A percentile compares a stretch with the other conserved stretches of the same genome.
Conservation (phyloP, 441 rosid genomes). For the Hura crepitans region DNA sequence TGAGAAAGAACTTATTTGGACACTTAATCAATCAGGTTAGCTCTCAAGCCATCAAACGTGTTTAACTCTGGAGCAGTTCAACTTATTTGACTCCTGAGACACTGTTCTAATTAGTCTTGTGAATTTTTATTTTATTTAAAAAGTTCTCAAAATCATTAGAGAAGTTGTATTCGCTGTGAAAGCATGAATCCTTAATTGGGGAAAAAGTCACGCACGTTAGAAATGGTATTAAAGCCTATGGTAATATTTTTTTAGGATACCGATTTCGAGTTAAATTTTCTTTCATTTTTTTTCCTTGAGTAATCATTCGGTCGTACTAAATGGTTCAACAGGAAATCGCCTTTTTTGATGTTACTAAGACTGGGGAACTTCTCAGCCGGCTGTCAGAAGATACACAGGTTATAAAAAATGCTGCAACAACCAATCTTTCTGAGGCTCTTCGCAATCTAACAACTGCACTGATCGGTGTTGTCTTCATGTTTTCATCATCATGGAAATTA, state of each 20-base stretch:
- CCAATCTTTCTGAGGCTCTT: slow-evolving; percentile 93
- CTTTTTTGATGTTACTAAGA: slow-evolving; percentile 83
- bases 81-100: not conserved
- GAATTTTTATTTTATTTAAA: not conserved
- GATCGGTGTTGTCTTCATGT: slow-evolving; percentile 88
- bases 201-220: slow-evolving; percentile 1
- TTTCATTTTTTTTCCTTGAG: not conserved
- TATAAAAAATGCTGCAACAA: slow-evolving; percentile 93
- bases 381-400: slow-evolving; percentile 93
- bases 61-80: not conserved
- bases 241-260: not conserved
- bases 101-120: slow-evolving; percentile 1
- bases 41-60: not conserved
- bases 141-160: not conserved
- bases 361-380: slow-evolving; percentile 93
- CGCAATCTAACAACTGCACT: slow-evolving; percentile 69
- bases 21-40: slow-evolving; percentile 80
- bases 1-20: slow-evolving; percentile 70
- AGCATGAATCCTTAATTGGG: slow-evolving; percentile 3
- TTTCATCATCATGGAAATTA: slow-evolving; percentile 84
- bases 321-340: slow-evolving; percentile 68
- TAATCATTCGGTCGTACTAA: slow-evolving; percentile 12
- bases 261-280: not conserved
- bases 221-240: not conserved
- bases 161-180: not conserved